phyloP scores from a whole-genome alignment of 345 rosid species.

The Lepidium sativum region DNA sequence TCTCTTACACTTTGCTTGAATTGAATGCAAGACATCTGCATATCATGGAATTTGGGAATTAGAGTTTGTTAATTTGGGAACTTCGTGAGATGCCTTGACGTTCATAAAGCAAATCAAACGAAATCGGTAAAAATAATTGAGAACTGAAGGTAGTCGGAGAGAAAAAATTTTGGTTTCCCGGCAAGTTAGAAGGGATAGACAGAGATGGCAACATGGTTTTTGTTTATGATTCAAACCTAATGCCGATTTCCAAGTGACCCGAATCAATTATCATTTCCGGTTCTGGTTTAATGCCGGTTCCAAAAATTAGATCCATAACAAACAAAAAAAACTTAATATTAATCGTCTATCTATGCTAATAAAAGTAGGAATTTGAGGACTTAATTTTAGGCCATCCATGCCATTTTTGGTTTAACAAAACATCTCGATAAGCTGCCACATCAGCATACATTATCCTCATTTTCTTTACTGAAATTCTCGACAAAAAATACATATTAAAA shows the following conservation, averaged over 20 bases:
- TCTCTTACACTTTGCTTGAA: slow-evolving; percentile 15
- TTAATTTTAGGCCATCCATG: too few relatives aligned
- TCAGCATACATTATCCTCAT: too few relatives aligned
- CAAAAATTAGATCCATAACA: neutral
- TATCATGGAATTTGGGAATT: slow-evolving; percentile 33
- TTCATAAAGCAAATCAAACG: neutral
- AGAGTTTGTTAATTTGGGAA: neutral
- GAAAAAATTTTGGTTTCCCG: slow-evolving; percentile 10
- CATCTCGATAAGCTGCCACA: too few relatives aligned
- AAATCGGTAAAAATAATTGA: neutral
- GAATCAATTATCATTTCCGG: neutral
- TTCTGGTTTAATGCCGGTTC: neutral
- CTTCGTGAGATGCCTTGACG: neutral
- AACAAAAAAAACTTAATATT: too few relatives aligned
- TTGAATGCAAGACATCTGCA: slow-evolving; percentile 29
- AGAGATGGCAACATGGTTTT: neutral
- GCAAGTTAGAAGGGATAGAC: slow-evolving; percentile 18
- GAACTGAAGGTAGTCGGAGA: neutral
- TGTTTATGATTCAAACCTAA: neutral
- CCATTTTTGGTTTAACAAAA: too few relatives aligned
- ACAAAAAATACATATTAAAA: too few relatives aligned
- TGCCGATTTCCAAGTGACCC: neutral
- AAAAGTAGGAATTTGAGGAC: too few relatives aligned
- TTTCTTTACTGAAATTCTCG: too few relatives aligned
- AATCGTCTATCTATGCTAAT: too few relatives aligned